Evolutionary conservation across 176 grass and related monocot species (phyloP).

Genomic region (Aegilops umbellulata): DNA sequence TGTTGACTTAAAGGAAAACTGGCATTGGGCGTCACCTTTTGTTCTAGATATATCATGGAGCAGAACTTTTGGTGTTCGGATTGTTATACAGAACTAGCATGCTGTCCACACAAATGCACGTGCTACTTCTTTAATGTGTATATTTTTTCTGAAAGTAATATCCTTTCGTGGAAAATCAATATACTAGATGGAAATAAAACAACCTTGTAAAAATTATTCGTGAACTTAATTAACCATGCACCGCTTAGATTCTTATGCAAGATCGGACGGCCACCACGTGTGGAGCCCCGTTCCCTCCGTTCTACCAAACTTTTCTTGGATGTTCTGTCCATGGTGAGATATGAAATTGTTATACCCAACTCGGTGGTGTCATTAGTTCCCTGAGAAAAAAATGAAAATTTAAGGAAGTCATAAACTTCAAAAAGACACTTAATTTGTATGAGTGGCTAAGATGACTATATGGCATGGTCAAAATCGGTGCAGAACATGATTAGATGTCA

Average conservation of each 20-base stretch:
- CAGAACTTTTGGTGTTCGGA: background rate
- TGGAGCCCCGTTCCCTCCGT: background rate
- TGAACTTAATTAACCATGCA: background rate
- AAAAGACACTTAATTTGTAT: slow-evolving; percentile 1
- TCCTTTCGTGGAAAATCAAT: background rate
- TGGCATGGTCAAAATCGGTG: background rate
- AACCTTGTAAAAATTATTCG: background rate
- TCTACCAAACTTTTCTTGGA: background rate
- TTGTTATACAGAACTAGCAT: background rate
- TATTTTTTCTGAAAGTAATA: background rate
- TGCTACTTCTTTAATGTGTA: background rate
- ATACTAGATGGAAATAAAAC: background rate
- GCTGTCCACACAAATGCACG: background rate
- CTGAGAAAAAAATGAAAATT: too few species aligned
- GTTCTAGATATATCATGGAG: background rate
- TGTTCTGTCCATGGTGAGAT: background rate
- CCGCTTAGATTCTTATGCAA: background rate
- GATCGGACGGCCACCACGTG: background rate
- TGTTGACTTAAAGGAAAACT: background rate
- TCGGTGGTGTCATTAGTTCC: background rate
- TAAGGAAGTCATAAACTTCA: background rate
- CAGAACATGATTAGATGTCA: background rate
- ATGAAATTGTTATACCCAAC: background rate
- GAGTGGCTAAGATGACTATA: background rate
- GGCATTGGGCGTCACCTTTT: background rate